Percentiles rank a stretch among this genome's conserved stretches.
Evolutionary conservation across 2,329 filamentous ascomycete genomes (phyloP).

Genomic region (Phaeosphaeriaceae sp.): DNA sequence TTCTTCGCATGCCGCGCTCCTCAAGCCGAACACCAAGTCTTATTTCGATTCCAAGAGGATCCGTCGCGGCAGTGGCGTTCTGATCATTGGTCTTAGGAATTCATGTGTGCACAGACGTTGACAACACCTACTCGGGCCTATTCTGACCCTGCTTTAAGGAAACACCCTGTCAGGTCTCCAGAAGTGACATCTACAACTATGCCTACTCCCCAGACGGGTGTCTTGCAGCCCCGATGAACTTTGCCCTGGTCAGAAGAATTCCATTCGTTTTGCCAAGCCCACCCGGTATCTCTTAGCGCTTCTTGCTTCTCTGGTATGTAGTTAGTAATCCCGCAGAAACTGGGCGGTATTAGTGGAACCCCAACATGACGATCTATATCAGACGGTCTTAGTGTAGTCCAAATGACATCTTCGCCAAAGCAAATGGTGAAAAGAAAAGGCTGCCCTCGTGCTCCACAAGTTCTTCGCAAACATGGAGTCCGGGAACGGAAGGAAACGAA

Average conservation of each 20-base stretch:
- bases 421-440: constrained; percentile 34
- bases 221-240: not conserved
- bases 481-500: constrained; percentile 36
- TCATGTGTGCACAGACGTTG: constrained; percentile 15
- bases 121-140: constrained; percentile 4
- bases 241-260: constrained; percentile 7
- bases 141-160: constrained; percentile 1
- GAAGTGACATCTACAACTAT: not conserved
- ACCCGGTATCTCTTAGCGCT: constrained; percentile 10
- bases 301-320: constrained; percentile 11
- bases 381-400: constrained; percentile 20
- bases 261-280: constrained; percentile 18
- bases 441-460: constrained; percentile 21
- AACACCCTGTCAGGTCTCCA: not conserved
- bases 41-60: constrained; percentile 7
- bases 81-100: constrained; percentile 8
- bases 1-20: constrained; percentile 1
- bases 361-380: constrained; percentile 11
- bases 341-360: constrained; percentile 11
- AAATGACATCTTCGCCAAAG: constrained; percentile 15
- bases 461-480: constrained; percentile 37
- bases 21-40: constrained; percentile 1
- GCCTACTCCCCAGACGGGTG: constrained; percentile 2
- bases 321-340: constrained; percentile 33
- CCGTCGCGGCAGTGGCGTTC: constrained; percentile 21